phyloP scores from a whole-genome alignment of 2,329 filamentous ascomycete genomes.

The Lachnellula cervina region DNA sequence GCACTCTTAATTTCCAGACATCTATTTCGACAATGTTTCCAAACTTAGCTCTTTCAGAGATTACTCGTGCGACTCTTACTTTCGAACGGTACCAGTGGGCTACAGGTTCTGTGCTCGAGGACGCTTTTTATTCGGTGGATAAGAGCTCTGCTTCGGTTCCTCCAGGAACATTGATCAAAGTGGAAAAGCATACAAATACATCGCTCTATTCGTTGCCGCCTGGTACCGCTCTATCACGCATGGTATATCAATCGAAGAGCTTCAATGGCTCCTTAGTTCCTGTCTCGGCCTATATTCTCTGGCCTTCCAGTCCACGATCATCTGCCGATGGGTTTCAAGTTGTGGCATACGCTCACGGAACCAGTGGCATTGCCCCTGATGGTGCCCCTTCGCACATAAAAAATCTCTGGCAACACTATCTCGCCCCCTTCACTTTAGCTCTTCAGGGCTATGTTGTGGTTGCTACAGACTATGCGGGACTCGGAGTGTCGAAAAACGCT shows the following conservation, averaged over 20 bases:
- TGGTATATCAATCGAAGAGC: slow-evolving; percentile 4
- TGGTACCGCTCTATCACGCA: slow-evolving; percentile 1
- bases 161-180: neutral
- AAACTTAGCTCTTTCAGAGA: neutral
- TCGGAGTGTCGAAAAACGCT: slow-evolving; percentile 35
- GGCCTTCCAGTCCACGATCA: slow-evolving; percentile 1
- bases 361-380: slow-evolving; percentile 37
- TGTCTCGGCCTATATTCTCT: slow-evolving; percentile 4
- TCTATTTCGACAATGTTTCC: neutral
- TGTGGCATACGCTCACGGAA: slow-evolving; percentile 35
- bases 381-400: slow-evolving; percentile 39
- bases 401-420: slow-evolving; percentile 38
- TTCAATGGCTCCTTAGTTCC: neutral
- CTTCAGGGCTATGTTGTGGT: slow-evolving; percentile 41
- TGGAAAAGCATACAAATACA: neutral
- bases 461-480: slow-evolving; percentile 41
- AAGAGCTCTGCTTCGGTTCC: neutral
- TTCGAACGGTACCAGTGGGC: neutral
- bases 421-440: slow-evolving; percentile 37
- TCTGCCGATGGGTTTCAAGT: neutral
- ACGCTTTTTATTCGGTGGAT: neutral
- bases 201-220: neutral
- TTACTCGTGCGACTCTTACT: neutral
- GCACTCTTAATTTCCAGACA: no score
- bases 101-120: neutral